Conservation (phyloP, 1,139 yeast genomes). For the Pneumocystis sp. region DNA sequence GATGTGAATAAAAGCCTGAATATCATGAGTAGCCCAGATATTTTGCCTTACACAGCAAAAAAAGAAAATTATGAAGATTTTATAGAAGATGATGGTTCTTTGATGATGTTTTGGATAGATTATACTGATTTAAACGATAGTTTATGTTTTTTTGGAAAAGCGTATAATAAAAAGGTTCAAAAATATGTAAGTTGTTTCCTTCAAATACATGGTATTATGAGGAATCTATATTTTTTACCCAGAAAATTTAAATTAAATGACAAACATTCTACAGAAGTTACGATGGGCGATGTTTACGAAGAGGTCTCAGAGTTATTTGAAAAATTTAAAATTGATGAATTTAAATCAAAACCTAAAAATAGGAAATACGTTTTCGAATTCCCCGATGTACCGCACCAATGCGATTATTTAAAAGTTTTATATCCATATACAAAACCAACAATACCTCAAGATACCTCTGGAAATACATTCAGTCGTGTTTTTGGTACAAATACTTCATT, state of each 20-base stretch:
- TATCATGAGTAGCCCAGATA: constrained; percentile 3
- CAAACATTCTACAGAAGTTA: constrained; percentile 23
- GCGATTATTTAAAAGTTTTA: constrained; percentile 66
- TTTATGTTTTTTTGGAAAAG: constrained; percentile 71
- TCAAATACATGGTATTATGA: constrained; percentile 52
- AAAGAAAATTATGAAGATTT: constrained; percentile 13
- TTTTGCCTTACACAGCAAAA: background rate
- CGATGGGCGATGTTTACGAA: constrained; percentile 55
- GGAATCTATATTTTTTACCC: constrained; percentile 71
- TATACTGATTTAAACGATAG: constrained; percentile 62
- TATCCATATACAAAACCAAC: constrained; percentile 56
- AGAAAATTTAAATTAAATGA: constrained; percentile 26
- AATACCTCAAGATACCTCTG: constrained; percentile 51
- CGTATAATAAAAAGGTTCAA: constrained; percentile 32
- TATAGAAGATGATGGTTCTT: constrained; percentile 29
- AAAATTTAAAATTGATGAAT: constrained; percentile 43
- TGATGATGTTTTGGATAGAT: constrained; percentile 83
- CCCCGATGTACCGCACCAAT: constrained; percentile 60
- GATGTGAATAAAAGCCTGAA: constrained; percentile 5
- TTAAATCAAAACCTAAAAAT: constrained; percentile 55
- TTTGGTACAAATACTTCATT: constrained; percentile 65
- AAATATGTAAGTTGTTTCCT: constrained; percentile 60
- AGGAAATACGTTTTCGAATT: constrained; percentile 84
- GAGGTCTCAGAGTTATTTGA: constrained; percentile 57
- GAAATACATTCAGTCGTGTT: constrained; percentile 62